These are phyloP conservation scores for Trichoderma sp. DNA, from an alignment of 2,329 filamentous ascomycete genomes.

Conservation along the genomic window DNA sequence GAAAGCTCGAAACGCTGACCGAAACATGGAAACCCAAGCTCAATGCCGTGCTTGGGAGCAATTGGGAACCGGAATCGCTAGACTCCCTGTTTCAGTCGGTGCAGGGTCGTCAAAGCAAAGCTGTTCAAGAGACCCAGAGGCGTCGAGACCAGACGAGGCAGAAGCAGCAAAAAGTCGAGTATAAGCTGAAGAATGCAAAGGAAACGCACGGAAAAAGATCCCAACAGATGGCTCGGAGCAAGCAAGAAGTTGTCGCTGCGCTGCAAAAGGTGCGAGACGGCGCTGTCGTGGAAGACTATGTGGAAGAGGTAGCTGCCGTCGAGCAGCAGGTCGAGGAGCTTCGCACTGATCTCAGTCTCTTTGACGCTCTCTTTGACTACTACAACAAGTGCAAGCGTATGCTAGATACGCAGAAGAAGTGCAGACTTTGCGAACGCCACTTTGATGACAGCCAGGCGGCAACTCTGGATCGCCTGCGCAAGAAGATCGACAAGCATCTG, in stretches of 20 bases:
- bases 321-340: constrained; percentile 61
- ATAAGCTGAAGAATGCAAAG: constrained; percentile 66
- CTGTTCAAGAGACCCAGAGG: constrained; percentile 66
- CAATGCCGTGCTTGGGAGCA: constrained; percentile 60
- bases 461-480: constrained; percentile 62
- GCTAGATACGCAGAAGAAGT: constrained; percentile 69
- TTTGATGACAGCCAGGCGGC: constrained; percentile 64
- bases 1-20: constrained; percentile 75
- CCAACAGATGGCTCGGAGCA: constrained; percentile 62
- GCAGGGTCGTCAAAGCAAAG: constrained; percentile 58
- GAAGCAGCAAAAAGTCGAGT: constrained; percentile 76
- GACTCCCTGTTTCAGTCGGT: constrained; percentile 70
- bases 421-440: constrained; percentile 72
- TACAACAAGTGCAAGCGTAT: constrained; percentile 68
- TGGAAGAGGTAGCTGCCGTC: constrained; percentile 53
- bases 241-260: constrained; percentile 56
- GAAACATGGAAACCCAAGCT: constrained; percentile 75
- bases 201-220: constrained; percentile 66
- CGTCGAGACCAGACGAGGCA: constrained; percentile 70
- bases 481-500: constrained; percentile 66
- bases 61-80: constrained; percentile 71
- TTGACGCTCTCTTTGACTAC: constrained; percentile 69
- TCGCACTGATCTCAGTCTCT: constrained; percentile 69
- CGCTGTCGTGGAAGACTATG: constrained; percentile 57
- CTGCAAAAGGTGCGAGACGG: constrained; percentile 50